These are phyloP conservation scores for Aristolochia californica DNA, from an alignment of 164 flowering plant genomes.

Conservation along the genomic window DNA sequence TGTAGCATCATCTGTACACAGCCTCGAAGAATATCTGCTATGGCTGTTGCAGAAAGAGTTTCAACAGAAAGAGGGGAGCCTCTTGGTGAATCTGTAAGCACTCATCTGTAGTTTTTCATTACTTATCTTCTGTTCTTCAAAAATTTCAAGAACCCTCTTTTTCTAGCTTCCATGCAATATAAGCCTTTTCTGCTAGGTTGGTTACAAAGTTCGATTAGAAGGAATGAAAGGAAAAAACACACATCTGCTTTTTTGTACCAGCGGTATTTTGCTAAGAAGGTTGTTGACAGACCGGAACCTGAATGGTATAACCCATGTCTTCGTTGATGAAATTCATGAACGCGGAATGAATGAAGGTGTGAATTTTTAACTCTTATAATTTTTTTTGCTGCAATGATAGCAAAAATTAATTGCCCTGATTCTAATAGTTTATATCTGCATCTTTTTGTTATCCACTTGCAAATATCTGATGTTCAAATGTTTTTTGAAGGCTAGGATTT, in stretches of 20 bases:
- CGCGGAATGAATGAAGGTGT: constrained; percentile 99
- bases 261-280: constrained; percentile 92
- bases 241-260: constrained; percentile 95
- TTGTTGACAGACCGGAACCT: constrained; percentile 80
- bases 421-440: too few species aligned
- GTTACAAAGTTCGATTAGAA: constrained; percentile 96
- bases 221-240: constrained; percentile 98
- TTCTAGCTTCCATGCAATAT: constrained; percentile 24
- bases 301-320: constrained; percentile 92
- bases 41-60: constrained; percentile 95
- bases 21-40: constrained; percentile 98
- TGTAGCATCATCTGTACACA: constrained; percentile 96
- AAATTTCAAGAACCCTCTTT: constrained; percentile 6
- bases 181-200: constrained; percentile 70
- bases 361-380: neutral
- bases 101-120: constrained; percentile 5
- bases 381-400: neutral
- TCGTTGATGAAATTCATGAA: constrained; percentile 99
- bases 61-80: constrained; percentile 96
- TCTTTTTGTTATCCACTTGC: too few species aligned
- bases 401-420: too few species aligned
- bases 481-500: neutral
- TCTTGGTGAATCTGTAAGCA: constrained; percentile 87
- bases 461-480: too few species aligned
- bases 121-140: neutral